A percentile compares a stretch with the other conserved stretches of the same genome.
Evolutionary conservation across 805 yeast genomes (phyloP).

Genomic region (Cephaloascus fragrans): DNA sequence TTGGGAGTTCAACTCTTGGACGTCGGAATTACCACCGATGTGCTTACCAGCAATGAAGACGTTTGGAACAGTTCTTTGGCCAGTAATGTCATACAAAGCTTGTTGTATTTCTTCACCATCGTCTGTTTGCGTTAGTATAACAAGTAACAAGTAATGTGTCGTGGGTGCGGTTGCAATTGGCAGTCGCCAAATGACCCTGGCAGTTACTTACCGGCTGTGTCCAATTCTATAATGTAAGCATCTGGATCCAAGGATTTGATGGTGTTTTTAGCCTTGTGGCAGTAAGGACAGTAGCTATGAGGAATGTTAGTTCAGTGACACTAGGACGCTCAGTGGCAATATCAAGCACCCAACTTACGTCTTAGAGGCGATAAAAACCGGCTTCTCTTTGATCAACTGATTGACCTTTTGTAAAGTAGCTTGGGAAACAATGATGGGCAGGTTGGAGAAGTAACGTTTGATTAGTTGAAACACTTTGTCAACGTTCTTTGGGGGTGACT

Average conservation of each 20-base stretch:
- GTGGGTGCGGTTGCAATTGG: too few relatives aligned
- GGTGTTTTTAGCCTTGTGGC: constrained; percentile 32
- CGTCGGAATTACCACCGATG: constrained; percentile 90
- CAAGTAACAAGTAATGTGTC: too few relatives aligned
- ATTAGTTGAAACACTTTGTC: neutral
- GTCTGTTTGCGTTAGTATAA: constrained; percentile 16
- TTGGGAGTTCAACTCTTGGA: constrained; percentile 56
- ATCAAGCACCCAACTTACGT: constrained; percentile 23
- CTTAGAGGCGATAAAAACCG: constrained; percentile 76
- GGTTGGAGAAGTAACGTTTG: neutral
- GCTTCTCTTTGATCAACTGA: constrained; percentile 51
- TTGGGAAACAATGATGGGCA: constrained; percentile 44
- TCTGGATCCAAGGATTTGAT: constrained; percentile 27
- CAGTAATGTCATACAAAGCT: constrained; percentile 67
- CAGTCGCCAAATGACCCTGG: too few relatives aligned
- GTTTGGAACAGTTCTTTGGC: constrained; percentile 92
- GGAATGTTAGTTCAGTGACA: too few relatives aligned
- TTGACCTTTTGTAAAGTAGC: constrained; percentile 50
- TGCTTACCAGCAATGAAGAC: constrained; percentile 85
- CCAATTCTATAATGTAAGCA: constrained; percentile 48
- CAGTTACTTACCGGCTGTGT: constrained; percentile 15
- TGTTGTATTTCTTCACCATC: constrained; percentile 79
- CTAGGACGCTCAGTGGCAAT: neutral
- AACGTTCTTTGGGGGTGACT: too few relatives aligned
- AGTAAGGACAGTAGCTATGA: constrained; percentile 32